These are phyloP conservation scores for Halteria grandinella DNA, from an alignment of 73 alveolate genomes.

Conservation along the genomic window DNA sequence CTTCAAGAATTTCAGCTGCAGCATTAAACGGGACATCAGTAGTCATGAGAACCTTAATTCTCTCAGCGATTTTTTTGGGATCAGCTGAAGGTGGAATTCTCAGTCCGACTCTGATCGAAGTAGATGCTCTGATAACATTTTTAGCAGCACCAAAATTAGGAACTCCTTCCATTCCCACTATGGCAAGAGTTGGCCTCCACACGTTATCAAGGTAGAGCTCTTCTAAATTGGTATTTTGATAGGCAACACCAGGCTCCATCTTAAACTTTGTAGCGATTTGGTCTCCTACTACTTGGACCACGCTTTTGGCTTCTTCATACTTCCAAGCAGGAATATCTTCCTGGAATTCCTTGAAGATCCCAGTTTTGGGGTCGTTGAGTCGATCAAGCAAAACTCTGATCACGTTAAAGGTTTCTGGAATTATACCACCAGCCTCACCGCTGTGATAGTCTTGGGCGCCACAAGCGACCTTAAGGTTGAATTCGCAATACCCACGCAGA, in stretches of 20 bases:
- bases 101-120: constrained; percentile 75
- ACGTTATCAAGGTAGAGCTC: constrained; percentile 71
- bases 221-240: constrained; percentile 54
- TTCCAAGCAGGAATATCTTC: constrained; percentile 60
- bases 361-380: constrained; percentile 86
- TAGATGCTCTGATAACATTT: constrained; percentile 84
- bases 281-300: constrained; percentile 34
- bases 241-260: neutral
- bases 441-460: constrained; percentile 61
- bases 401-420: constrained; percentile 67
- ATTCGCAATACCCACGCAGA: constrained; percentile 48
- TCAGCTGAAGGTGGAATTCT: constrained; percentile 93
- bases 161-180: constrained; percentile 84
- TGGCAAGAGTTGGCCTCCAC: constrained; percentile 81
- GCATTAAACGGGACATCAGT: constrained; percentile 89
- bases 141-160: constrained; percentile 85
- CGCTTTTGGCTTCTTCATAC: constrained; percentile 57
- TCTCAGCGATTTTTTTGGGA: constrained; percentile 75
- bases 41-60: constrained; percentile 68
- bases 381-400: constrained; percentile 82
- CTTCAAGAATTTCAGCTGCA: constrained; percentile 54
- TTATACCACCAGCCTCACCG: constrained; percentile 70
- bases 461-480: constrained; percentile 53
- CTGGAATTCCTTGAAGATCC: constrained; percentile 41
- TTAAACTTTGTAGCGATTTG: neutral